phyloP scores from a whole-genome alignment of 179 eudicot species.

The Sideroxylon spinosum region DNA sequence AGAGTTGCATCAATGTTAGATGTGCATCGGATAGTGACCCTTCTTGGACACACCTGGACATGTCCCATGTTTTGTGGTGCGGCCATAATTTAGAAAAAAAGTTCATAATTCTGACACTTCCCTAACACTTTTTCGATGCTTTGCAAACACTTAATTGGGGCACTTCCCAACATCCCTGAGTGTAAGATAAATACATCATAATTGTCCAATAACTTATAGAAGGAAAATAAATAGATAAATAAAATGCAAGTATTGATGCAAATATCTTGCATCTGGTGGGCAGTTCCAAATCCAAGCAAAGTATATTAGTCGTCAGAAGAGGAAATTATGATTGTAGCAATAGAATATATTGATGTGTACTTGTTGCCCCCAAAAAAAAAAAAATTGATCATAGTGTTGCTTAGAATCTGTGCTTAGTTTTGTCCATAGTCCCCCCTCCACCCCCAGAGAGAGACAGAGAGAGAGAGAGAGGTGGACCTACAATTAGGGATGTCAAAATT shows the following conservation, averaged over 20 bases:
- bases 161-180: not conserved
- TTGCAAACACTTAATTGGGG: not conserved
- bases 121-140: not conserved
- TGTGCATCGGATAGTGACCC: not conserved
- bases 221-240: not conserved
- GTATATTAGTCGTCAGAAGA: not conserved
- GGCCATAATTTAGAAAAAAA: not conserved
- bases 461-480: too few species aligned
- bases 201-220: not conserved
- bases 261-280: not conserved
- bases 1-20: not conserved
- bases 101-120: not conserved
- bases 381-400: too few species aligned
- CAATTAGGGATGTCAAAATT: too few species aligned
- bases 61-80: not conserved
- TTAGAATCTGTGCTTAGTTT: too few species aligned
- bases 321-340: not conserved
- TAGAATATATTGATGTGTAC: not conserved
- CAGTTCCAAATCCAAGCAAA: not conserved
- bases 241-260: not conserved
- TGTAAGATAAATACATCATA: not conserved
- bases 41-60: not conserved
- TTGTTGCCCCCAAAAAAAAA: not conserved
- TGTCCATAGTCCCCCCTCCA: too few species aligned
- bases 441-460: too few species aligned